Base-by-base conservation (phyloP, 108 stramenopile species). In the Craspedostauros australis region DNA sequence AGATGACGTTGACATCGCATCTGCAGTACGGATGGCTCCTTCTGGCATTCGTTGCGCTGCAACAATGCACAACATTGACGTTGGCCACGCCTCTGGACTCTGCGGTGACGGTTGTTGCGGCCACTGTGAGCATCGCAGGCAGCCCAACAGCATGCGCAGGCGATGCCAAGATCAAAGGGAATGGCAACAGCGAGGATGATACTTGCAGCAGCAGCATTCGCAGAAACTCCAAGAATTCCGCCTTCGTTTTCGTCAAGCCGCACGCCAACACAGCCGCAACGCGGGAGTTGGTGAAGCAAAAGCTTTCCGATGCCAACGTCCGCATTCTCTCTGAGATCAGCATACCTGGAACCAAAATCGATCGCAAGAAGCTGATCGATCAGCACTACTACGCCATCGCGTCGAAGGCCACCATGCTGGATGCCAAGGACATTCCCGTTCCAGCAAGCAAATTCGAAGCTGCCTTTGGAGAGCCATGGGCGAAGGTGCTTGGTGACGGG, bases 161-260 rank as follows among this genome's bases (percentile, higher is more conserved):
- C n/a, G n/a, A n/a, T n/a, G n/a, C n/a, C n/a, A n/a, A n/a, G n/a
- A n/a, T n/a, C n/a, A n/a, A n/a, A n/a, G n/a, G n/a, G n/a, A n/a
- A n/a, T n/a, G n/a, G n/a, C n/a, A n/a, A n/a, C n/a, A n/a, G n/a
- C n/a, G n/a, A n/a, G n/a, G n/a, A n/a, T n/a, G n/a, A n/a, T n/a
- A n/a, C n/a, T n/a, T n/a, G n/a, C n/a, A n/a, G n/a, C n/a, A n/a
- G n/a, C n/a, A n/a, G n/a, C n/a, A n/a, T 6, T 18, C 45, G 26
- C 16, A 31, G 5, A 46, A 59, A 8, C 50, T 67, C 3, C 24
- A 22, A 15, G n/a, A 91, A 95, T 74, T 73, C 79, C 11, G 96
- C 96, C 9, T 93, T 95, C 53, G 87, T 96, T 37, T 96, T 96
- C 71, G 79, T 96, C 30, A 96, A 96, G 57, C 96, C 96, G 26